Evolutionary conservation across 1,284 basidiomycete species (phyloP).

Genomic region (Irpex lacteus): DNA sequence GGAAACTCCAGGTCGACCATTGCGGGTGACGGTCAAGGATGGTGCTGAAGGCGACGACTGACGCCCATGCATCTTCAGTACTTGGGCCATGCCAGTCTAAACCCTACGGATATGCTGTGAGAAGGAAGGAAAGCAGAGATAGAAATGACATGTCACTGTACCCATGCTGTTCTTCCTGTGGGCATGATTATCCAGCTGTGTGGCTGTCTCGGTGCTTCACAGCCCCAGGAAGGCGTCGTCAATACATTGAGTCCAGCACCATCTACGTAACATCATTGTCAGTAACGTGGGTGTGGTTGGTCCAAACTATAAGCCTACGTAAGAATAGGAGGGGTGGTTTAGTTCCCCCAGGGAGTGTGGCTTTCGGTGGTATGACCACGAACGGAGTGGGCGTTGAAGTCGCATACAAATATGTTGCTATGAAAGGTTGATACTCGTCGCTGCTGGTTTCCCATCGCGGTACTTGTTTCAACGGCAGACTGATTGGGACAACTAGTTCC

Average conservation of each 20-base stretch:
- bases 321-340: constrained; percentile 65
- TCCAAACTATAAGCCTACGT: constrained; percentile 42
- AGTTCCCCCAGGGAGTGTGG: constrained; percentile 17
- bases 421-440: constrained; percentile 34
- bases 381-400: constrained; percentile 56
- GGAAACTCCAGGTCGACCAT: constrained; percentile 44
- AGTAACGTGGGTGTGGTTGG: constrained; percentile 1
- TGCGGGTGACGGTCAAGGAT: constrained; percentile 36
- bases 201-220: constrained; percentile 54
- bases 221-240: constrained; percentile 50
- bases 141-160: neutral
- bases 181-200: constrained; percentile 73
- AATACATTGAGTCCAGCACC: constrained; percentile 78
- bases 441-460: constrained; percentile 32
- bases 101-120: constrained; percentile 47
- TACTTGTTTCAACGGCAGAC: constrained; percentile 43
- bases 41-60: constrained; percentile 49
- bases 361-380: constrained; percentile 50
- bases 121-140: neutral
- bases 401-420: constrained; percentile 58
- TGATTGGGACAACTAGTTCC: constrained; percentile 34
- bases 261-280: constrained; percentile 40
- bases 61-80: constrained; percentile 55
- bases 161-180: constrained; percentile 74
- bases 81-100: constrained; percentile 85